A percentile compares a stretch with the other conserved stretches of the same genome.
These are phyloP conservation scores for Trypanosoma mega DNA, from an alignment of 208 protist species.

Conservation along the genomic window DNA sequence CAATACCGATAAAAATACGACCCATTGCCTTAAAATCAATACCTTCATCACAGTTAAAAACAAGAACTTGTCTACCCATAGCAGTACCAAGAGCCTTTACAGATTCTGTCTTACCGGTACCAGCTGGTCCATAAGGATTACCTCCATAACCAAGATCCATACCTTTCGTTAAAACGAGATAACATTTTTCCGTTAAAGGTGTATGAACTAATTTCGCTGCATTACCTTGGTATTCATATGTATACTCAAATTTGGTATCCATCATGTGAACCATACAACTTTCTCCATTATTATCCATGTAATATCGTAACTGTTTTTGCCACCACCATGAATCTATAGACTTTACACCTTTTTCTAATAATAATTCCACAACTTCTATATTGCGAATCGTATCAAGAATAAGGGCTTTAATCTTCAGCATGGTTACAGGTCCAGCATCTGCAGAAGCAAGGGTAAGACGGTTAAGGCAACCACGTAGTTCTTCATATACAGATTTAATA, in stretches of 20 bases:
- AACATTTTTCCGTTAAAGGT: slow-evolving; percentile 94
- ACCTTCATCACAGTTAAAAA: slow-evolving; percentile 96
- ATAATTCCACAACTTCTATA: slow-evolving; percentile 91
- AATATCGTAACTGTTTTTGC: slow-evolving; percentile 97
- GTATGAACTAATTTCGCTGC: slow-evolving; percentile 94
- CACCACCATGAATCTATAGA: slow-evolving; percentile 90
- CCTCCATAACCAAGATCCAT: slow-evolving; percentile 96
- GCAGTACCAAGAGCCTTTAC: slow-evolving; percentile 93
- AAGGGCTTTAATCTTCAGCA: slow-evolving; percentile 92
- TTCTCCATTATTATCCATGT: slow-evolving; percentile 46
- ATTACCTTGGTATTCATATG: slow-evolving; percentile 95
- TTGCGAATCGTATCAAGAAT: slow-evolving; percentile 96
- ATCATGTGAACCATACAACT: slow-evolving; percentile 90
- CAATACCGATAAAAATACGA: slow-evolving; percentile 93
- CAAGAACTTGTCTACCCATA: slow-evolving; percentile 92
- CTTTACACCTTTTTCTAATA: slow-evolving; percentile 53
- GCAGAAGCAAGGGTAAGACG: slow-evolving; percentile 59
- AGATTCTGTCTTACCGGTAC: slow-evolving; percentile 98
- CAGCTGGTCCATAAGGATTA: slow-evolving; percentile 96
- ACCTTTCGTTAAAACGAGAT: slow-evolving; percentile 97
- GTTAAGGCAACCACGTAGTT: slow-evolving; percentile 54
- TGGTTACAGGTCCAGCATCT: slow-evolving; percentile 39
- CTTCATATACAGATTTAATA: slow-evolving; percentile 33
- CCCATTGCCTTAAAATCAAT: slow-evolving; percentile 95
- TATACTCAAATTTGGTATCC: slow-evolving; percentile 95